Evolutionary conservation across 75 land plant species (phyloP), one percentile per base, ranked within the genome.

Genomic region (Selaginella moellendorffii): DNA sequence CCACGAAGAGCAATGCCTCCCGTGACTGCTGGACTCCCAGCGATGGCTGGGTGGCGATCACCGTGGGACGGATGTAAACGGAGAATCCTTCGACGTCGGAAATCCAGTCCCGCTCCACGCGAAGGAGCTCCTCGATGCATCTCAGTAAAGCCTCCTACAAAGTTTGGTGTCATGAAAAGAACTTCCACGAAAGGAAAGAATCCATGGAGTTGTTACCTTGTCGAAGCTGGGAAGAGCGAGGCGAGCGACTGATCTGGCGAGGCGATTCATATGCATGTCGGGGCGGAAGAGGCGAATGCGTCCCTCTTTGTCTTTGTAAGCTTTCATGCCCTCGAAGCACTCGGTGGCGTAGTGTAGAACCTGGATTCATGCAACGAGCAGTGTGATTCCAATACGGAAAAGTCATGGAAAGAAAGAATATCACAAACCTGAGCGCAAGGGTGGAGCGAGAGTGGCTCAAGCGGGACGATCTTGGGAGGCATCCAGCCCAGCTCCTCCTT

Each of bases 321-420:
- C 74, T 58, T 71, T 71, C 74, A 71, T 71, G 21, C 74, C 74
- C 42, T 71, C 74, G 42, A 71, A 71, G 63, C 74, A 71, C 69
- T 66, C 71, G 24, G 54, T 29, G 52, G 59, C 74, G 65, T 71
- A 71, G 30, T 71, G 74, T 29, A 71, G 53, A 21, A 71, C 74
- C 74, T 71, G 63, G 2, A n/a, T 10, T 10, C 64, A 23, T 17
- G 8, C 8, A 21, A 12, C 9, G 9, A 58, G 10, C 20, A 58
- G 10, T 58, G 61, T 8, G 10, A 58, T 58, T 58, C 10, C 61
- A 20, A 58, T 8, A 46, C 10, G 61, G 9, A 58, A 58, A 58
- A 17, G 9, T 25, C 9, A 22, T 8, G 10, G 23, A 10, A 28
- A 25, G 42, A 10, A 22, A 9, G 10, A 63, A 27, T 25, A 14